Evolutionary conservation across 129 eudicot genomes (phyloP), one percentile per base, ranked within the genome.

Genomic region (Centella asiatica): DNA sequence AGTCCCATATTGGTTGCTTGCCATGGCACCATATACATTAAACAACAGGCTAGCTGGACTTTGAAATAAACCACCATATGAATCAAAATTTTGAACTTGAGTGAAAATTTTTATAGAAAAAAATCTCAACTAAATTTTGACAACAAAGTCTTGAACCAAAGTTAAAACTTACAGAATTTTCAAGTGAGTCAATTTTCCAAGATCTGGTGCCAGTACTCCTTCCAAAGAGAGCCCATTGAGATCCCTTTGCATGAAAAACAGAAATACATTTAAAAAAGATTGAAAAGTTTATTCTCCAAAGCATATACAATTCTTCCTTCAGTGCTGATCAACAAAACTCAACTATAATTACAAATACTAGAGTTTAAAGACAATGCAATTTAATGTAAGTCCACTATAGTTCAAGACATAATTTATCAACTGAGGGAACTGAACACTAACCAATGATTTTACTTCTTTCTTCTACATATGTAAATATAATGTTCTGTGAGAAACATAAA

Each of bases 151-250:
- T 46, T 19, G 34, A 24, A 10, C 34, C 47, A 73, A 66, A 56
- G 66, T 10, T 68, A 70, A 72, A 29, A 80, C 97, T 85, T 67
- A 93, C 99, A 93, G 92, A 66, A 57, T 27, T 82, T 78, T 88
- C 68, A 93, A 72, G 75, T 87, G 67, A 44, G 77, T 46, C 54
- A 93, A 95, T 67, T 83, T 72, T 60, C 87, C 96, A 68, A 93
- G 88, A 76, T 85, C 87, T 40, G 95, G 92, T 53, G 80, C 86
- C 52, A 93, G 65, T 61, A 51, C 72, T 65, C 99, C 99, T 76
- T 69, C 76, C 77, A 92, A 69, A 6, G 85, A 78, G 37, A 61
- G 74, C 59, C 94, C 96, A 25, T 73, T 75, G 51, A 93, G 92
- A 73, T 88, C 77, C 69, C 99, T 93, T 62, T 11, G 37, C 57